These are phyloP conservation scores for Cylindrotheca fusiformis DNA, from an alignment of 108 stramenopile species.

Conservation along the genomic window DNA sequence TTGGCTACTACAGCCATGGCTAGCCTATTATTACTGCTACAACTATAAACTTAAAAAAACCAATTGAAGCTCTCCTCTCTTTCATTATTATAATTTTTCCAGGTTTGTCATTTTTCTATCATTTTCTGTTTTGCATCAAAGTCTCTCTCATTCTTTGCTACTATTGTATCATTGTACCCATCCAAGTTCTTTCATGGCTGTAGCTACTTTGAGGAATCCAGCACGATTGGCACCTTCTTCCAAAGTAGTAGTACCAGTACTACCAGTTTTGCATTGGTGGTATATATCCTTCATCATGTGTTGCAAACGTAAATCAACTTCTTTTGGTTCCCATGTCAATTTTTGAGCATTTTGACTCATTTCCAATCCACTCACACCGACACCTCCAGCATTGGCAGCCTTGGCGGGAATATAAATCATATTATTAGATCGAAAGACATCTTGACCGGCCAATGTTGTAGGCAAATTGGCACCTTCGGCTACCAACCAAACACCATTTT, in stretches of 20 bases:
- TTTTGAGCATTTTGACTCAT: constrained; percentile 84
- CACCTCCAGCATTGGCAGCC: constrained; percentile 86
- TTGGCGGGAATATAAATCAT: constrained; percentile 77
- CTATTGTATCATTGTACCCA: constrained; percentile 69
- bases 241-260: constrained; percentile 17
- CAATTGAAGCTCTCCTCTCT: too few relatives aligned
- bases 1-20: too few relatives aligned
- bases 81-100: too few relatives aligned
- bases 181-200: constrained; percentile 73
- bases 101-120: too few relatives aligned
- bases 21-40: too few relatives aligned
- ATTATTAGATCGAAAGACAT: constrained; percentile 43
- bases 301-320: constrained; percentile 72
- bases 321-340: constrained; percentile 62
- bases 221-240: constrained; percentile 87
- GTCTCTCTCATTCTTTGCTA: too few relatives aligned
- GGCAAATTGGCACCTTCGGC: constrained; percentile 83
- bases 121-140: too few relatives aligned
- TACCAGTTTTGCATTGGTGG: constrained; percentile 20
- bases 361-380: constrained; percentile 76
- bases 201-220: constrained; percentile 77
- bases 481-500: constrained; percentile 57
- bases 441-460: constrained; percentile 60
- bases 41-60: too few relatives aligned
- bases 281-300: constrained; percentile 80